A percentile compares a stretch with the other conserved stretches of the same genome.
Conservation (phyloP, 1,284 basidiomycete genomes). For the Sporisorium scitamineum region DNA sequence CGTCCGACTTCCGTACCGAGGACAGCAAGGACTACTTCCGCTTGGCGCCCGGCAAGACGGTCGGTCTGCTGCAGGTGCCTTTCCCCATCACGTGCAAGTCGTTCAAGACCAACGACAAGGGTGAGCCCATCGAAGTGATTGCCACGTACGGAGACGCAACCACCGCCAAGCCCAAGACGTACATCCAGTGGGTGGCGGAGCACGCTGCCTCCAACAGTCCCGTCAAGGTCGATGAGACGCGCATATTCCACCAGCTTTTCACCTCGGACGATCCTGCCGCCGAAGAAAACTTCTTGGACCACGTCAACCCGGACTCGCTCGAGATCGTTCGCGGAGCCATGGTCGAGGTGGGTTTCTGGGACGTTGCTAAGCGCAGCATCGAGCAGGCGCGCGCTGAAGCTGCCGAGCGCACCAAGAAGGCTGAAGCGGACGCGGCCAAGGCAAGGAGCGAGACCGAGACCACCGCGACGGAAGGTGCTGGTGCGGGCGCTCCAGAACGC, state of each 20-base stretch:
- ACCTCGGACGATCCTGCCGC: slow-evolving; percentile 90
- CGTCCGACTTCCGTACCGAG: slow-evolving; percentile 89
- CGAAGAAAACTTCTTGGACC: slow-evolving; percentile 78
- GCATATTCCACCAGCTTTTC: slow-evolving; percentile 93
- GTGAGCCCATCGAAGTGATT: slow-evolving; percentile 80
- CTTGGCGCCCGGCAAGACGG: slow-evolving; percentile 94
- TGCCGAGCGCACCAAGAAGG: slow-evolving; percentile 72
- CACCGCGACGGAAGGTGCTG: slow-evolving; percentile 12
- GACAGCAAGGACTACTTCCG: slow-evolving; percentile 98
- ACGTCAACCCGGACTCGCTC: slow-evolving; percentile 83
- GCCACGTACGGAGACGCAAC: slow-evolving; percentile 74
- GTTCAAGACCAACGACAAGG: slow-evolving; percentile 78
- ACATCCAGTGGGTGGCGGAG: slow-evolving; percentile 97
- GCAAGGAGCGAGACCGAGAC: slow-evolving; percentile 37
- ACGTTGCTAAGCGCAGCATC: slow-evolving; percentile 80
- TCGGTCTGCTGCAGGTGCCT: slow-evolving; percentile 96
- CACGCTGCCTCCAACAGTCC: slow-evolving; percentile 83
- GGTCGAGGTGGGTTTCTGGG: slow-evolving; percentile 90
- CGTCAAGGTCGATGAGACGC: slow-evolving; percentile 86
- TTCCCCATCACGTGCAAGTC: slow-evolving; percentile 93
- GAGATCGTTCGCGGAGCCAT: slow-evolving; percentile 83
- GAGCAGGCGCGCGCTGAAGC: slow-evolving; percentile 78
- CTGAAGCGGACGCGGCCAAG: slow-evolving; percentile 69
- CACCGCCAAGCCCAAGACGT: slow-evolving; percentile 88
- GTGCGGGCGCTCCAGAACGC: slow-evolving; percentile 45